phyloP scores from a whole-genome alignment of 2,329 filamentous ascomycete species.

The Sphaerulina populicola region DNA sequence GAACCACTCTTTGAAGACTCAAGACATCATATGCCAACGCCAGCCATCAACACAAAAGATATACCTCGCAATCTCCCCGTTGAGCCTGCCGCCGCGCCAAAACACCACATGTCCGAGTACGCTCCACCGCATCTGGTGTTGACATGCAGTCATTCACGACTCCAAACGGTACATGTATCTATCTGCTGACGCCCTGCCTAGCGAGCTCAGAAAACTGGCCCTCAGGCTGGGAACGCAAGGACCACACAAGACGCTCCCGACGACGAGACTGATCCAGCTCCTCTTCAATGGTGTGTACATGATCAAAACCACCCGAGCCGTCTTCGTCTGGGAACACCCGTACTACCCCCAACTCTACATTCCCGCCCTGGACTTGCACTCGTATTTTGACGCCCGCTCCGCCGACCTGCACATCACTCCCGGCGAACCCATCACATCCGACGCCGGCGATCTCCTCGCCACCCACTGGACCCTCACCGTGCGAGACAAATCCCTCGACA shows the following conservation, averaged over 20 bases:
- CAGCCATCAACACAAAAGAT: background rate
- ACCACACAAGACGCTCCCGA: conserved; percentile 30
- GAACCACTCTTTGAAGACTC: background rate
- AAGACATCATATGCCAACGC: background rate
- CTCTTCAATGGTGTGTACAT: conserved; percentile 32
- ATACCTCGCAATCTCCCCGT: background rate
- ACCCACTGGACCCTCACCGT: conserved; percentile 23
- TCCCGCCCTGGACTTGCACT: conserved; percentile 17
- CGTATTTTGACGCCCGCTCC: conserved; percentile 6
- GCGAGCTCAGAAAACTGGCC: conserved; percentile 36
- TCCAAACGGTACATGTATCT: too few relatives aligned
- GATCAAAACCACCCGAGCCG: conserved; percentile 29
- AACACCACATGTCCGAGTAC: background rate
- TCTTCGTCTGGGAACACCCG: conserved; percentile 39
- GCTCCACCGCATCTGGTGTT: too few relatives aligned
- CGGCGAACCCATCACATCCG: conserved; percentile 18
- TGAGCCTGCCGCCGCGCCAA: background rate
- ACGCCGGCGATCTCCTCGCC: conserved; percentile 19
- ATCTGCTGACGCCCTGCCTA: background rate
- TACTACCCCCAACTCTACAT: conserved; percentile 39
- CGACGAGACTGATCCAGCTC: conserved; percentile 29
- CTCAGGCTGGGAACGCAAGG: conserved; percentile 36
- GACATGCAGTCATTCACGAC: too few relatives aligned
- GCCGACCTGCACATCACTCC: conserved; percentile 15
- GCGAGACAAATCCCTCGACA: conserved; percentile 13